A percentile compares a stretch with the other conserved stretches of the same genome.
These are phyloP conservation scores for Centaurea solstitialis DNA, from an alignment of 129 eudicot genomes.

Conservation along the genomic window DNA sequence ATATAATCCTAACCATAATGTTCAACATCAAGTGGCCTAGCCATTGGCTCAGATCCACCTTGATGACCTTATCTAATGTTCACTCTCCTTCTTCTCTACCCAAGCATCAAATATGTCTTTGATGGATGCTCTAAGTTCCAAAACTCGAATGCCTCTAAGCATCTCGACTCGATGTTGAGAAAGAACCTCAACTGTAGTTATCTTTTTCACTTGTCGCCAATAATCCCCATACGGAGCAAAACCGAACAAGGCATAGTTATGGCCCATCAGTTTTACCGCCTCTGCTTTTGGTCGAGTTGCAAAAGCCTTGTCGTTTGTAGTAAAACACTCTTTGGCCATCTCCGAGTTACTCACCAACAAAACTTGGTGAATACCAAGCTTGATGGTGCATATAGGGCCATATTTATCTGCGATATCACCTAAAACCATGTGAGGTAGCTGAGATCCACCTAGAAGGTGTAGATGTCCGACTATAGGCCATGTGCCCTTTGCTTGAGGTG, in stretches of 20 bases:
- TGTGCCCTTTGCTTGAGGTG: conserved; percentile 34
- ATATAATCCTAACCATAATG: neutral
- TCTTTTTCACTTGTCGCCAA: conserved; percentile 31
- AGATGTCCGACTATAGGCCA: conserved; percentile 39
- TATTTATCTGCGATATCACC: conserved; percentile 30
- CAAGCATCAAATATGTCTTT: conserved; percentile 19
- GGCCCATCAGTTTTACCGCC: conserved; percentile 16
- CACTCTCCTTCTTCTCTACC: neutral
- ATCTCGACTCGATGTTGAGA: conserved; percentile 14
- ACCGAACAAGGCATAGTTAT: conserved; percentile 29
- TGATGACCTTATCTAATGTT: neutral
- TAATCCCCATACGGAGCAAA: conserved; percentile 30
- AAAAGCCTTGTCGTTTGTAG: conserved; percentile 26
- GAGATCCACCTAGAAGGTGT: conserved; percentile 23
- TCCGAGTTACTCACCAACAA: conserved; percentile 22
- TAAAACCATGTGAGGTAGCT: conserved; percentile 23
- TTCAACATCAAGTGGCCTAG: conserved; percentile 3
- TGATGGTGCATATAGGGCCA: conserved; percentile 34
- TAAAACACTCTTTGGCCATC: conserved; percentile 25
- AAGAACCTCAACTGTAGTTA: conserved; percentile 12
- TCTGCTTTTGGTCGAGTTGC: conserved; percentile 20
- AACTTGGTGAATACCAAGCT: conserved; percentile 21
- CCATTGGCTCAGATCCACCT: conserved; percentile 18
- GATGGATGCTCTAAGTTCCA: conserved; percentile 20
- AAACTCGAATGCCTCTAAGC: conserved; percentile 11